Base-by-base conservation (phyloP, 148 eudicot species). In the Camellia granthamiana region DNA sequence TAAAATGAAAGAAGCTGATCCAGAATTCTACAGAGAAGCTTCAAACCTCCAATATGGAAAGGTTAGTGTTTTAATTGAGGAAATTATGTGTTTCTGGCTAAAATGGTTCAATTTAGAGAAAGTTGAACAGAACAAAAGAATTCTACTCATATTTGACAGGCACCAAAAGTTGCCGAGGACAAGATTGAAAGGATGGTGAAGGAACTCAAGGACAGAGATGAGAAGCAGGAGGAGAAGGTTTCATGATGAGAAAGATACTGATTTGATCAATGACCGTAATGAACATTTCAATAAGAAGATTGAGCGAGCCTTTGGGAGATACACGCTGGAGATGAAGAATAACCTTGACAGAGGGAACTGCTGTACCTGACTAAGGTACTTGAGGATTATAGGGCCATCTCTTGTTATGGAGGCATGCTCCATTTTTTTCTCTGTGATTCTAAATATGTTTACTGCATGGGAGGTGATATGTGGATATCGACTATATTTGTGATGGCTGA, bases 201-300 rank as follows among this genome's bases (percentile, higher is more conserved):
- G 84, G 99, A 96, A 86, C 97, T 96, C 75, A 93, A 84, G 75
- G 97, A 90, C 60, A 91, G 93, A 88, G 99, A 96, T 0, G 98
- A 92, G 81, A 96, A 93, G 80, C 82, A 76, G 99, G 87, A 91
- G 99, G 88, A 92, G 99, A 80, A 93, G 76, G 87, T 93, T 84
- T 73, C 93, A 82, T 54, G 99, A 95, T 73, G 98, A 95, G 80
- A 93, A 93, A 84, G 99, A 95, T 85, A 90, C 92, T 75, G 97
- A 93, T 84, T 93, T 98, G 0, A 93, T 95, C 81, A 95, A 95
- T 81, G 99, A 95, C 68, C 99, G 99, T 71, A 95, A 95, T 77
- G 99, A 93, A 83, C 99, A 95, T 81, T 95, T 95, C 91, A 95
- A 95, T 82, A 95, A 93, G 89, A 95, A 95, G 95, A 93, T 95